These are phyloP conservation scores for Fusarium sp. DNA, from an alignment of 2,329 filamentous ascomycete species.

Conservation along the genomic window DNA sequence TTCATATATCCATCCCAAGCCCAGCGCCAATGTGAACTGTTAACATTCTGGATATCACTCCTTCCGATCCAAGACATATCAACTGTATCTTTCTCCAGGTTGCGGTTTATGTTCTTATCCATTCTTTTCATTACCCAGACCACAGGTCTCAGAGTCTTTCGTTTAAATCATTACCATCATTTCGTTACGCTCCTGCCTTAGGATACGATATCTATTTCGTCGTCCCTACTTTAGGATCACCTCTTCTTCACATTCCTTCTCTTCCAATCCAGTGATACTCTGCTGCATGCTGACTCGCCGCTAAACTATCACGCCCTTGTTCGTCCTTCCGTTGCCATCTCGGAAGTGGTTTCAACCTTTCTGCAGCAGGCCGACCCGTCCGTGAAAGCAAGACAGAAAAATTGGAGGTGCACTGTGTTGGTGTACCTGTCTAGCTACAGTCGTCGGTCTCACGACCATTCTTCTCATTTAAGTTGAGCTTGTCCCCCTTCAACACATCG, in stretches of 20 bases:
- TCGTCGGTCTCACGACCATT: conserved; percentile 16
- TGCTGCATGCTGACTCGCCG: conserved; percentile 10
- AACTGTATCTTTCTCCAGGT: conserved; percentile 1
- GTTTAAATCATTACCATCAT: background rate
- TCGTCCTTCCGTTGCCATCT: conserved; percentile 25
- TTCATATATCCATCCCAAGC: conserved; percentile 43
- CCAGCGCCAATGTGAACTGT: conserved; percentile 19
- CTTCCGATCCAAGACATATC: conserved; percentile 12
- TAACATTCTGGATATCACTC: conserved; percentile 21
- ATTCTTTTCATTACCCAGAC: conserved; percentile 10
- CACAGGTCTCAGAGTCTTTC: conserved; percentile 8
- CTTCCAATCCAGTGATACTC: conserved; percentile 20
- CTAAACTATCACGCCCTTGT: conserved; percentile 13
- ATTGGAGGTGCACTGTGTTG: conserved; percentile 34
- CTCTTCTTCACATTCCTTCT: conserved; percentile 20
- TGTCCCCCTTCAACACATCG: conserved; percentile 14
- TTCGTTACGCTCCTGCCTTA: conserved; percentile 5
- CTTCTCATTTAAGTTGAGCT: conserved; percentile 19
- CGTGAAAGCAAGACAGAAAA: conserved; percentile 22
- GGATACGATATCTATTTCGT: background rate
- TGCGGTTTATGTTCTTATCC: conserved; percentile 19
- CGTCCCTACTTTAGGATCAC: background rate
- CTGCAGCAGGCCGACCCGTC: conserved; percentile 33
- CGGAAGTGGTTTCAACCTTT: conserved; percentile 33
- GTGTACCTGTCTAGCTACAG: conserved; percentile 28